Evolutionary conservation across 805 yeast species (phyloP), one percentile per base, ranked within the genome.

Genomic region (Ogataea wickerhamii): DNA sequence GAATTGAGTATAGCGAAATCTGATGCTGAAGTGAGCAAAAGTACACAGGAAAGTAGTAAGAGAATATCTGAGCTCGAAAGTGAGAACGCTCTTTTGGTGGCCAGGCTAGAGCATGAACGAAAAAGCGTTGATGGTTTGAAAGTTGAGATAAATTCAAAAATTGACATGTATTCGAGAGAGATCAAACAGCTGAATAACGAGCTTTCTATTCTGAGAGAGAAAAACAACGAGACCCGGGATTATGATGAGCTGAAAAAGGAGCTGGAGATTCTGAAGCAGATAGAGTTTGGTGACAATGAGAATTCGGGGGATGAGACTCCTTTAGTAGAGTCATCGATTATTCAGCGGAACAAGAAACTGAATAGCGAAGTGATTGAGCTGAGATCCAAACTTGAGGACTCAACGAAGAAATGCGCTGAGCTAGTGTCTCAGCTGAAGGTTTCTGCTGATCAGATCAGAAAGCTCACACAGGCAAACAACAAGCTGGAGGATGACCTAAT

Each of bases 171-270:
- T 7, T 58, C 65, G 18, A 61, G 74, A 16, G 87, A 82, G 47
- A 47, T 70, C 2, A 49, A 52, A 2, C 73, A 74, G 30, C 65
- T 73, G 43, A 58, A 61, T n/a, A 58, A 60, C 12, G 91, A 83
- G 55, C 58, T 76, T 18, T 66, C 65, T 7, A 55, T 58, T 4
- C 63, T 84, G 47, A 75, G 74, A 51, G 62, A 64, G 18, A 73
- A 74, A 39, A 54, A 82, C 30, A 63, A 64, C 3, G 58, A 66
- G 22, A 75, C 78, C 36, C 63, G 71, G 2, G 96, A 88, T 55
- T 88, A 89, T 59, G 88, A 84, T 36, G 88, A 86, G 44, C 57
- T 88, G 33, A 87, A 87, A 56, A 74, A 76, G 34, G 96, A 89
- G 52, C 66, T 89, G 47, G 74, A 72, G 14, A 74, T 87, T 18